Conservation (phyloP, 1,284 basidiomycete genomes). For the Moesziomyces sp. region DNA sequence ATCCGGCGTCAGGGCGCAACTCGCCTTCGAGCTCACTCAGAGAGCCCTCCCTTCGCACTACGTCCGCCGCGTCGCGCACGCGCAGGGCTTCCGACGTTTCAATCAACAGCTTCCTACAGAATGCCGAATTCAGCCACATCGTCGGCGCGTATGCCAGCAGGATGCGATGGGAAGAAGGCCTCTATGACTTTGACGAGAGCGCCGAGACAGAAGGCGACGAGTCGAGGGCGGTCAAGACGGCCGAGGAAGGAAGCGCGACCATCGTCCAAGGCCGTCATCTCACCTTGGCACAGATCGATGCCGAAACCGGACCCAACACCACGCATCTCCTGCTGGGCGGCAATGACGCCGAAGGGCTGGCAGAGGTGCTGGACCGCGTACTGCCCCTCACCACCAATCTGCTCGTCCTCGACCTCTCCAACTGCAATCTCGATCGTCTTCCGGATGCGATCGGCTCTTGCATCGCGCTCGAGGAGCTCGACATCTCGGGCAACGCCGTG, state of each 20-base stretch:
- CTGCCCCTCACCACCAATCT: conserved; percentile 40
- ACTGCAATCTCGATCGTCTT: conserved; percentile 82
- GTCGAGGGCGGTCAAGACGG: conserved; percentile 40
- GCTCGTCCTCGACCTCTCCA: conserved; percentile 67
- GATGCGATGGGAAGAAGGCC: conserved; percentile 46
- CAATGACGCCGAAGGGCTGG: conserved; percentile 23
- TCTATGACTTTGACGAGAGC: conserved; percentile 48
- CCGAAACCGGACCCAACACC: conserved; percentile 43
- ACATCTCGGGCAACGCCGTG: conserved; percentile 89
- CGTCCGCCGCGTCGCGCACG: conserved; percentile 19
- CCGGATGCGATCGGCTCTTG: conserved; percentile 83
- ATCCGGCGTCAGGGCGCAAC: conserved; percentile 4
- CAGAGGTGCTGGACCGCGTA: conserved; percentile 36
- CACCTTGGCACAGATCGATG: conserved; percentile 38
- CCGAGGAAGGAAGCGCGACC: conserved; percentile 46
- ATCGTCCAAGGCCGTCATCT: conserved; percentile 40
- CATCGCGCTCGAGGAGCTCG: conserved; percentile 87
- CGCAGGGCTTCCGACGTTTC: conserved; percentile 35
- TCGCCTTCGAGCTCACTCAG: conserved; percentile 2
- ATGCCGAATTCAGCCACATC: conserved; percentile 42
- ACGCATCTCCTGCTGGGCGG: conserved; percentile 41
- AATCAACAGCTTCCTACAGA: conserved; percentile 43
- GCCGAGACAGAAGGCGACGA: conserved; percentile 39
- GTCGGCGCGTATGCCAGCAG: conserved; percentile 33
- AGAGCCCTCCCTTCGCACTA: conserved; percentile 21